phyloP scores from a whole-genome alignment of 345 rosid species.

The Aquilaria yunnanensis region DNA sequence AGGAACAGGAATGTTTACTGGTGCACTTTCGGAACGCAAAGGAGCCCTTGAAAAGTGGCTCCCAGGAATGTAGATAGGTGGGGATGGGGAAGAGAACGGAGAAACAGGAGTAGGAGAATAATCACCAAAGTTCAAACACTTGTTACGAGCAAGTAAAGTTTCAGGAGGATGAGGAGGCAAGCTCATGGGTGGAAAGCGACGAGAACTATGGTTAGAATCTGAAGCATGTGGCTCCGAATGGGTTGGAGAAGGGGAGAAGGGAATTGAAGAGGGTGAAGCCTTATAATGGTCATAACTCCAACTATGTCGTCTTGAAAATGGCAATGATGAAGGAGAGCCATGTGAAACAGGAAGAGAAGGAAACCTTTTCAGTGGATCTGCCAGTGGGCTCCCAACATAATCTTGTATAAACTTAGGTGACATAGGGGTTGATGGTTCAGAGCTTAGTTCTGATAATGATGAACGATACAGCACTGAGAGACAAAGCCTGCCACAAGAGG shows the following conservation, averaged over 20 bases:
- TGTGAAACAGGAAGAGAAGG: slow-evolving; percentile 69
- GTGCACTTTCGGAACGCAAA: slow-evolving; percentile 77
- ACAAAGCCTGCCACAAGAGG: slow-evolving; percentile 81
- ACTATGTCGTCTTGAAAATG: slow-evolving; percentile 82
- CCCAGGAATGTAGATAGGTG: slow-evolving; percentile 50
- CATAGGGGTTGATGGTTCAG: slow-evolving; percentile 67
- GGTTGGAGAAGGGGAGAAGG: slow-evolving; percentile 84
- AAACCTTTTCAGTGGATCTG: slow-evolving; percentile 76
- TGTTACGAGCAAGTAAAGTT: slow-evolving; percentile 35
- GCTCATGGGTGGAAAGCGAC: slow-evolving; percentile 29
- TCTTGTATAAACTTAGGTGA: slow-evolving; percentile 79
- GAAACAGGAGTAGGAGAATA: slow-evolving; percentile 51
- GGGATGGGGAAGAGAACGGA: slow-evolving; percentile 70
- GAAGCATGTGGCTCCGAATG: slow-evolving; percentile 57
- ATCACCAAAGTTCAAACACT: slow-evolving; percentile 44
- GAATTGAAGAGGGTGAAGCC: slow-evolving; percentile 59
- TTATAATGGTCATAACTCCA: slow-evolving; percentile 72
- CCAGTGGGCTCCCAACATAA: slow-evolving; percentile 97
- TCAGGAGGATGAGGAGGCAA: slow-evolving; percentile 65
- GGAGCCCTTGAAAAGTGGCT: slow-evolving; percentile 32
- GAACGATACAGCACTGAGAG: slow-evolving; percentile 65
- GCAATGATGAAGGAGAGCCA: slow-evolving; percentile 70
- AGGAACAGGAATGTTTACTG: slow-evolving; percentile 51
- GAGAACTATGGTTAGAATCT: slow-evolving; percentile 44
- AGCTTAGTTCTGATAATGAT: slow-evolving; percentile 53